Conservation (phyloP, 225 moss, liverwort and hornwort species). For the Bryoerythrophyllum caledonicum region DNA sequence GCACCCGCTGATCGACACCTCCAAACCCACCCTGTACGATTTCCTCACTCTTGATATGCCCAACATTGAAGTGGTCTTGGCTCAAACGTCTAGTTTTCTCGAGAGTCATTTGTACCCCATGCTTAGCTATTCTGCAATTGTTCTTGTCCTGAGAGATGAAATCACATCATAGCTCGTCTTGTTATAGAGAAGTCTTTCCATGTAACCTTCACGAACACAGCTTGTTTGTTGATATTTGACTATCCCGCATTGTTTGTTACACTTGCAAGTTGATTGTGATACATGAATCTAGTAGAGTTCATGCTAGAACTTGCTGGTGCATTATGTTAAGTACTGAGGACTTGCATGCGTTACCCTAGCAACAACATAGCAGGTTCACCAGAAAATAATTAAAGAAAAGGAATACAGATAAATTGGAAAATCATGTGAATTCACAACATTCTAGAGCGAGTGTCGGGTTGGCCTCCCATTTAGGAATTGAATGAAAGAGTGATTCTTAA, state of each 20-base stretch:
- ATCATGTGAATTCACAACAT: too few relatives aligned
- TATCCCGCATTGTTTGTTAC: not conserved
- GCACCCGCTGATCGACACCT: slow-evolving; percentile 80
- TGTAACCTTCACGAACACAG: not conserved
- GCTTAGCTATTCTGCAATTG: slow-evolving; percentile 75
- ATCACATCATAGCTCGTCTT: slow-evolving; percentile 34
- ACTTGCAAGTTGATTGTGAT: not conserved
- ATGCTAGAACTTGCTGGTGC: too few relatives aligned
- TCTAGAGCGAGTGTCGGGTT: too few relatives aligned
- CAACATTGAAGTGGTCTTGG: slow-evolving; percentile 51
- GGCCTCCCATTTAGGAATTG: too few relatives aligned
- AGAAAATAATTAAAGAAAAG: too few relatives aligned
- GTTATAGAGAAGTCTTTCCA: not conserved
- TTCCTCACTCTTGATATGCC: slow-evolving; percentile 72
- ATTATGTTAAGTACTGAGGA: too few relatives aligned
- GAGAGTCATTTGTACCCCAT: slow-evolving; percentile 68
- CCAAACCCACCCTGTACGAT: slow-evolving; percentile 79
- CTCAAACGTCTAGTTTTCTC: slow-evolving; percentile 67
- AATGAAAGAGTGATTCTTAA: too few relatives aligned
- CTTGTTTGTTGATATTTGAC: not conserved
- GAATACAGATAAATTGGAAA: too few relatives aligned
- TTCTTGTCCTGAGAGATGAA: slow-evolving; percentile 66
- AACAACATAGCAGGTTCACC: too few relatives aligned
- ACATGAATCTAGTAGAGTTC: too few relatives aligned
- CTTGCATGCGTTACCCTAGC: too few relatives aligned